Base-by-base conservation (phyloP, 192 early-diverging fungal genomes). In the Fimicolochytrium jonesii region DNA sequence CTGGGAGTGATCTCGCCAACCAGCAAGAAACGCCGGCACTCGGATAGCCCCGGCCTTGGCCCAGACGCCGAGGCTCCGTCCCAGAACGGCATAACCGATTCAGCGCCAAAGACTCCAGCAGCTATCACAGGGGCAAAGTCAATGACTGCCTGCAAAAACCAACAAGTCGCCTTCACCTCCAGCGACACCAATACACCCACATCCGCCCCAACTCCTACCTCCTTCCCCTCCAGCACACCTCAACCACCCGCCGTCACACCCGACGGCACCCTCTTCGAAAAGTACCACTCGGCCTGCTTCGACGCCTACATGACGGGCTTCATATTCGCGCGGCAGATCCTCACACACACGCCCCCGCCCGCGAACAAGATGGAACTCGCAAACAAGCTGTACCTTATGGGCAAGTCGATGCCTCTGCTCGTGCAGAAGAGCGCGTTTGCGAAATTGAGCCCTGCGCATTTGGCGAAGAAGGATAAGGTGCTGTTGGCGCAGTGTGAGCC, bases 231-330 rank as follows among this genome's bases (percentile, higher is more conserved):
- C 30, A 50, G 48, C 4, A 50, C 5, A 17, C 20, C 48, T 4
- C 17, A 20, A 22, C 42, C 61, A 64, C n/a, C 48, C 26, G 6
- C 46, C 46, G 43, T 63, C 28, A 42, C 65, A 52, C 57, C 53
- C 23, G 17, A 32, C 10, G 46, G 48, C n/a, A 44, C 61, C 37
- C 37, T 39, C 10, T 72, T 83, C 39, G 64, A 83, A 71, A 84
- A 76, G 33, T 90, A 89, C 56, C 94, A 98, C 64, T 90, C 90
- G 1, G 93, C 95, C 2, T 87, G 88, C 58, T 95, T 90, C 77
- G 95, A 98, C 65, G 89, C 95, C 3, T 98, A 84, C 73, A 98
- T 98, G 95, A 98, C 95, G 0, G 95, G 91, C 2, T 96, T 78
- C 30, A 80, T 93, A 23, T 92, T 90, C 63, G 83, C 83, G 46